phyloP scores from a whole-genome alignment of 2,329 filamentous ascomycete genomes.

The Talaromyces piceae region DNA sequence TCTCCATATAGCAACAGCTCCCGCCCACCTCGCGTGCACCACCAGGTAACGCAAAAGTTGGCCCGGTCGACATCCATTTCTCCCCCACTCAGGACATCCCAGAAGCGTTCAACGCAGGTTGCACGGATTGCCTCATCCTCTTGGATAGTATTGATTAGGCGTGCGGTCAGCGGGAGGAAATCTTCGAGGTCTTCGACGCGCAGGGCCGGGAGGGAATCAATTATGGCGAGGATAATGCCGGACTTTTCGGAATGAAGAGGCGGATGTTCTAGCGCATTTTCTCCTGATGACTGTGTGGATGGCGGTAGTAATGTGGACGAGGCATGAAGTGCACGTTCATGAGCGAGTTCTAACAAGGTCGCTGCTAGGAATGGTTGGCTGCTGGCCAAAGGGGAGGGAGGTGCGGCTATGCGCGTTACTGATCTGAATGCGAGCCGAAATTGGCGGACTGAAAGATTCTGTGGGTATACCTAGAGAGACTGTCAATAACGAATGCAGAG shows the following conservation, averaged over 20 bases:
- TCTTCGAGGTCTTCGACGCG: conserved; percentile 64
- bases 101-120: conserved; percentile 63
- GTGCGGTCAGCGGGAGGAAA: conserved; percentile 68
- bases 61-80: conserved; percentile 86
- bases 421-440: conserved; percentile 86
- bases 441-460: conserved; percentile 70
- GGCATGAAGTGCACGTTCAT: conserved; percentile 54
- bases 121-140: conserved; percentile 52
- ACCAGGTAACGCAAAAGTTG: conserved; percentile 75
- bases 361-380: conserved; percentile 72
- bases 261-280: conserved; percentile 25
- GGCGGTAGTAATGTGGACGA: conserved; percentile 43
- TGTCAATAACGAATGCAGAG: not conserved
- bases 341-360: conserved; percentile 69
- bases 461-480: conserved; percentile 57
- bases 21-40: conserved; percentile 60
- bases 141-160: conserved; percentile 55
- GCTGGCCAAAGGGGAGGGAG: conserved; percentile 67
- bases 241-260: conserved; percentile 61
- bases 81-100: conserved; percentile 69
- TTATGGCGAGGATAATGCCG: conserved; percentile 64
- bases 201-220: conserved; percentile 71
- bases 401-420: conserved; percentile 70
- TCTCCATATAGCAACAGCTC: conserved; percentile 47
- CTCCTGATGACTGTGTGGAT: conserved; percentile 28